Conservation (phyloP, 139 green algal genomes). For the Desmodesmus armatus region DNA sequence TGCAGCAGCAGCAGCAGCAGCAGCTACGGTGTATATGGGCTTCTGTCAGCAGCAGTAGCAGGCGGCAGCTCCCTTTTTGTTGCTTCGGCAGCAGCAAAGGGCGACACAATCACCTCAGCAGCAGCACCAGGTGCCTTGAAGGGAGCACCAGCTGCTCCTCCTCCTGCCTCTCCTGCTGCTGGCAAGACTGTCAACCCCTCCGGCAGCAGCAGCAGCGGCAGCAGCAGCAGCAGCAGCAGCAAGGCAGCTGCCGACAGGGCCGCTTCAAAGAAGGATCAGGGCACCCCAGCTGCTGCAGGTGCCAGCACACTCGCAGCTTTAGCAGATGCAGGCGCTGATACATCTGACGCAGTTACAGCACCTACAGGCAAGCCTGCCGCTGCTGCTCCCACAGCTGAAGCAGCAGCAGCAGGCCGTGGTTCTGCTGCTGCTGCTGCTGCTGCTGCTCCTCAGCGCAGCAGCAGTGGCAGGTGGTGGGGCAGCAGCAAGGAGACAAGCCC, state of each 20-base stretch:
- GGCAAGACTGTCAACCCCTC: no score
- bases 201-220: no score
- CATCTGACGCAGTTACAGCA: background rate
- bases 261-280: no score
- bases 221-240: no score
- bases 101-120: background rate
- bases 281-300: background rate
- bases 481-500: background rate
- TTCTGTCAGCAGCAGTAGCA: background rate
- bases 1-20: background rate
- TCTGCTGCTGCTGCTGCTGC: background rate
- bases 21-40: no score
- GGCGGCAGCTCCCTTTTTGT: background rate
- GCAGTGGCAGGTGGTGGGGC: background rate
- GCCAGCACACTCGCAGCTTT: background rate
- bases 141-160: no score
- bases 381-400: background rate
- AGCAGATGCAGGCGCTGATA: background rate
- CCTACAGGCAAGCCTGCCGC: background rate
- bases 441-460: background rate
- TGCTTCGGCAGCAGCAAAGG: background rate
- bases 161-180: no score
- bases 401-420: background rate
- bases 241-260: no score
- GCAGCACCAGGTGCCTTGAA: background rate